Percentiles rank a stretch among this genome's conserved stretches.
phyloP scores from a whole-genome alignment of 345 rosid species.

The Eucalyptus pauciflora region DNA sequence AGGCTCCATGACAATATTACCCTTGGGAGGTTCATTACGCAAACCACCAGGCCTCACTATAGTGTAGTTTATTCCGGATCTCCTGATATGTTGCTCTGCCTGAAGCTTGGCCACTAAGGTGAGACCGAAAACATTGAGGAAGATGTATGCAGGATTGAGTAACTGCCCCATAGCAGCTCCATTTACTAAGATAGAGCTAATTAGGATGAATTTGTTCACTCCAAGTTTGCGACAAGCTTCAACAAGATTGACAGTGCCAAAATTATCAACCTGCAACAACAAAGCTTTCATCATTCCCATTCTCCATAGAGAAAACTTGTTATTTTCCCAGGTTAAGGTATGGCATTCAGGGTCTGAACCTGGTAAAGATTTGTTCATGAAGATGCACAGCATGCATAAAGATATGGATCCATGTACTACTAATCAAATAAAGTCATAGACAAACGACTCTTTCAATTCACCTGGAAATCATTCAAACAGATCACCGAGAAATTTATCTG shows the following conservation, averaged over 20 bases:
- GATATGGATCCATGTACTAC: not conserved
- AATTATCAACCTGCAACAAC: constrained; percentile 57
- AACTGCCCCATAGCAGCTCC: constrained; percentile 98
- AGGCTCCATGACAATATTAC: constrained; percentile 77
- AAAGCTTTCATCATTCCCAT: not conserved
- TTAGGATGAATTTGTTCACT: constrained; percentile 56
- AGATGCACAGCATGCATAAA: not conserved
- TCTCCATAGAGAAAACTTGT: not conserved
- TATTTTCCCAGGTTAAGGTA: not conserved
- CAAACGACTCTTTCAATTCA: not conserved
- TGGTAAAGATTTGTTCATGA: not conserved
- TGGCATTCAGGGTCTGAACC: not conserved
- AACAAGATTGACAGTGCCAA: constrained; percentile 74
- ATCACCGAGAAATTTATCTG: not conserved
- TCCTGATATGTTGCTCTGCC: constrained; percentile 71
- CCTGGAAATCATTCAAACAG: not conserved
- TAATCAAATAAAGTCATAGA: not conserved
- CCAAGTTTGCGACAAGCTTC: constrained; percentile 72
- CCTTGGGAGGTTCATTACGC: constrained; percentile 68
- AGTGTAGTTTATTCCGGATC: constrained; percentile 72
- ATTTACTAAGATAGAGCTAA: constrained; percentile 83
- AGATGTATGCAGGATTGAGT: constrained; percentile 79
- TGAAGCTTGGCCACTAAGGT: constrained; percentile 90
- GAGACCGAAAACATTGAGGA: constrained; percentile 76
- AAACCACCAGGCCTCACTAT: constrained; percentile 84